Percentiles rank a stretch among this genome's conserved stretches.
Evolutionary conservation across 1,284 basidiomycete genomes (phyloP).

Genomic region (Leccinum solheimii): DNA sequence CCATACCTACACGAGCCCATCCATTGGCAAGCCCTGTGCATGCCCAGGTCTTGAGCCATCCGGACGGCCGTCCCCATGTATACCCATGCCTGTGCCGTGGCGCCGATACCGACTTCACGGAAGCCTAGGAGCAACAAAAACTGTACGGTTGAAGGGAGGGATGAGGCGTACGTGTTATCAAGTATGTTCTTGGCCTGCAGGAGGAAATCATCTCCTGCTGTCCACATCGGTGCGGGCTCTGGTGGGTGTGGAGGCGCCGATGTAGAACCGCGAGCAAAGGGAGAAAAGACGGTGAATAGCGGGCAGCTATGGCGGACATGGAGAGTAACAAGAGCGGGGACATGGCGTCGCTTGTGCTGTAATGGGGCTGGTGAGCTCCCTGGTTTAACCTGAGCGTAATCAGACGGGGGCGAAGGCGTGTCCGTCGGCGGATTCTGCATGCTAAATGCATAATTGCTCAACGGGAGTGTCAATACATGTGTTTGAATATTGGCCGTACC

Average conservation of each 20-base stretch:
- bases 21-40: conserved; percentile 81
- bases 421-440: conserved; percentile 29
- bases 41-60: conserved; percentile 85
- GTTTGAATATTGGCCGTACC: conserved; percentile 33
- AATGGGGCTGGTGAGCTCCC: conserved; percentile 39
- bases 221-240: conserved; percentile 75
- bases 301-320: conserved; percentile 77
- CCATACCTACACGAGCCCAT: conserved; percentile 56
- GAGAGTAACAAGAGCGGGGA: conserved; percentile 71
- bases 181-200: conserved; percentile 70
- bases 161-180: conserved; percentile 63
- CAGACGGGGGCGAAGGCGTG: conserved; percentile 36
- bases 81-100: conserved; percentile 85
- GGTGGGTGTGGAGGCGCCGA: conserved; percentile 40
- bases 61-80: conserved; percentile 78
- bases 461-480: not conserved
- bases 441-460: conserved; percentile 10
- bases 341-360: conserved; percentile 43
- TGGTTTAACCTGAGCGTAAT: conserved; percentile 25
- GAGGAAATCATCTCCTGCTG: conserved; percentile 75
- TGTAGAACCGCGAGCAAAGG: conserved; percentile 41
- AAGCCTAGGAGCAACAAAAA: conserved; percentile 78
- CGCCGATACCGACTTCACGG: conserved; percentile 82
- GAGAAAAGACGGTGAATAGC: conserved; percentile 51
- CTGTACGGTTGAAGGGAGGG: conserved; percentile 69